Evolutionary conservation across 805 yeast genomes (phyloP), one percentile per base, ranked within the genome.

Genomic region (Kregervanrija fluxuum): DNA sequence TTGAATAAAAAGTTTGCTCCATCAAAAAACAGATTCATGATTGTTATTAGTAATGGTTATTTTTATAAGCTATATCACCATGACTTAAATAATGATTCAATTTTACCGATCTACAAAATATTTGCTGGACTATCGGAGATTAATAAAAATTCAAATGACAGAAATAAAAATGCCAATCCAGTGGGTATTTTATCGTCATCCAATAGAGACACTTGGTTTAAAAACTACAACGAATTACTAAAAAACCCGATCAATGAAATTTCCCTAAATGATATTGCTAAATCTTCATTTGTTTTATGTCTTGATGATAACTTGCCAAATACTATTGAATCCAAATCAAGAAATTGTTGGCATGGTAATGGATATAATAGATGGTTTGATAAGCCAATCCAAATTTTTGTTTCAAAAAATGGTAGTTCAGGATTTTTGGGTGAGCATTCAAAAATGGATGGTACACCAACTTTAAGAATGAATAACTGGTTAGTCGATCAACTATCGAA

Each of bases 361-460:
- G 96, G 97, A 44, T 66, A 71, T 55, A 91, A 93, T 72, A 75
- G 99, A 57, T 91, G 96, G 71, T 91, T 76, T 64, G 98, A 91
- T 71, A 91, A 91, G 71, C 91, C 96, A 4, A 69, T 85, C 48
- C 93, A 91, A 70, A 81, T 87, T 62, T 75, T 89, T 54, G 79
- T 91, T 44, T 70, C 85, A 48, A 81, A 78, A 50, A 89, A 88
- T 64, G 96, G 93, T 48, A 73, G 80, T 50, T 86, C 96, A 8
- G 98, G 97, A 1, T 91, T 90, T 69, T 67, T 89, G 60, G 97
- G 95, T 50, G 99, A 91, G 70, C 99, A 91, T 70, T 88, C 97
- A 16, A 85, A 79, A 71, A 91, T 91, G 98, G 99, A 91, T 65
- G 99, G 98, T 50, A 87, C 96, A 9, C 95, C 97, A 60, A 91